Base-by-base conservation (phyloP, 169 alveolate genomes). In the Cardiosporidium cionae region DNA sequence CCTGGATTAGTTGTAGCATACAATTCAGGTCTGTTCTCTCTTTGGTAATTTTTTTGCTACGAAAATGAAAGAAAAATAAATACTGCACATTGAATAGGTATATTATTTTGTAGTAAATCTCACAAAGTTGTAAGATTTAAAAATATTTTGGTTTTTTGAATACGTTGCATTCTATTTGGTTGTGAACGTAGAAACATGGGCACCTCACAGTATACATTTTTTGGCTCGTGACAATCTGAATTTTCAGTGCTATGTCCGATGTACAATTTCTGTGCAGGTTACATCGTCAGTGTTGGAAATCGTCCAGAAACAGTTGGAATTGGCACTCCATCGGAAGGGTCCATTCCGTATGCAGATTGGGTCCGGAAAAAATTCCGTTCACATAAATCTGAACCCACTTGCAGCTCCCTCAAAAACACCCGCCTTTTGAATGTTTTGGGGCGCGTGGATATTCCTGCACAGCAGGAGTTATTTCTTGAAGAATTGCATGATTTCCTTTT, bases 341-440 rank as follows among this genome's bases (percentile, higher is more conserved):
- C 58, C 16, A n/a, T 44, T n/a, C 58, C 16, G n/a, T 73, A 73
- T 31, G 79, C 79, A 16, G 79, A 73, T 35, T 63, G 79, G 73
- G 34, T 73, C 7, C 32, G 73, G 4, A 62, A 65, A 3, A 73
- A 73, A 65, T 64, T 73, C 36, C 71, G 73, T 0, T 73, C 72
- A 0, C 79, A 73, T 6, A 69, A 73, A 4, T 32, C 52, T 32
- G 74, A 73, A 64, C 73, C 79, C 16, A 54, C 74, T 22, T 73
- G 79, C 44, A 28, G 53, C 3, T 54, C 4, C 35, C 53, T 54
- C 27, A 69, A 69, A 62, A n/a, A 6, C 79, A 63, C 79, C 23
- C 63, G 67, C 35, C 54, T 52, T 7, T 44, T 73, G 53, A 64
- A 28, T 1, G 36, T 73, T 1, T 3, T 73, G 32, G 34, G 65